Evolutionary conservation across 2,329 filamentous ascomycete species (phyloP), one percentile per base, ranked within the genome.

Genomic region (Anisogramma anomala): DNA sequence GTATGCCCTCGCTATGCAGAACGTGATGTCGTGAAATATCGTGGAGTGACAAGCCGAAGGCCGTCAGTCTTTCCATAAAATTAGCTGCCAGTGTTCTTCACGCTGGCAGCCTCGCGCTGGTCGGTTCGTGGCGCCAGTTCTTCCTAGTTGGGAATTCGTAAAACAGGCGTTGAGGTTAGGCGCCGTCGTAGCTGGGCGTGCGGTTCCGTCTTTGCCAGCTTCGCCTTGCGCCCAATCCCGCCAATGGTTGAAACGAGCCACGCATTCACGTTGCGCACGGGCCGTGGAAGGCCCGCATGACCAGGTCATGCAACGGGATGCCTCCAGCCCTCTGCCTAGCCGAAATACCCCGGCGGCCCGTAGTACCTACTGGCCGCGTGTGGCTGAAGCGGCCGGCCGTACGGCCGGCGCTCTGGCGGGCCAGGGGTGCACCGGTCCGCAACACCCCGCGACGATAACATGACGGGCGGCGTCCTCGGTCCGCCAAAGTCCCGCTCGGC

Each of bases 371-470:
- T 30, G 7, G 48, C 48, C 14, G 53, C 50, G n/a, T n/a, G n/a
- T 6, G 49, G 50, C 15, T 53, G 52, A n/a, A 49, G 45, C 8
- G 39, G 42, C 9, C 43, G 48, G 8, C 49, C 46, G 32, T 46
- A 55, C 2, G 50, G 48, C 6, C 48, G 39, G 33, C 55, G 37
- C 4, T 42, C 52, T 17, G 50, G 43, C 19, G 55, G 55, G 25
- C 47, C 63, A 3, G 63, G 63, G 4, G 63, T 66, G 48, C 64
- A 60, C 46, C 64, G 55, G 26, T 61, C 60, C 33, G 59, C 52
- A 10, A 51, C 50, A 35, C 58, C 53, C 18, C 23, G 15, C 0
- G 56, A 50, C 4, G 57, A 50, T 17, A 38, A 31, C 15, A 38
- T 26, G 5, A 19, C 23, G 25, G 65, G 61, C 8, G 64, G 61